Evolutionary conservation across 352 stramenopile genomes (phyloP), one percentile per base, ranked within the genome.

Genomic region (Phytophthora sansomeana): DNA sequence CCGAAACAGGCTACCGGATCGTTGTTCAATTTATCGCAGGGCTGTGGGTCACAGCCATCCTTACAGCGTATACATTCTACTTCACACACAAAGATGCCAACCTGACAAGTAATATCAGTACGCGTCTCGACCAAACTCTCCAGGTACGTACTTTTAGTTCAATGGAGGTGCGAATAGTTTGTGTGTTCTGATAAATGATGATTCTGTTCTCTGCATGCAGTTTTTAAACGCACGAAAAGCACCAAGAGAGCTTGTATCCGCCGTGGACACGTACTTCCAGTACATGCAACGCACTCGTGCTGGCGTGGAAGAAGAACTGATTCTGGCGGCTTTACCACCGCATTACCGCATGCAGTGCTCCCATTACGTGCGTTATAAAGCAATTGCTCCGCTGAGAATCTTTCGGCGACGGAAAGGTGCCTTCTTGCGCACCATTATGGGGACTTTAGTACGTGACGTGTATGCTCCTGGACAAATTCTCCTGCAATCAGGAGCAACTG

Each of bases 281-380:
- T 92, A 90, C 36, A 91, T 92, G 84, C 78, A 92, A 53, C 77
- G 80, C 1, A 90, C 82, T 1, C 78, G 84, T 3, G 85, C 75
- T 11, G 80, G 80, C 6, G 71, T 87, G 1, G 78, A 89, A 52
- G 80, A 89, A 50, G 73, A 83, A 14, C 28, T 81, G 5, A 78
- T 89, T 6, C 36, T 89, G 17, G 72, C 69, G 5, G 70, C 77
- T 5, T 43, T 89, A 17, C 80, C 80, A 14, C 55, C 64, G 0
- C 80, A 89, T 63, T 89, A 89, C 69, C 78, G 72, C 8, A 71
- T 48, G 0, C 75, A 85, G 36, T 87, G 80, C 58, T 78, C 71
- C 7, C 75, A 84, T 26, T 89, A 81, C 51, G 55, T 89, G 30
- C 78, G 73, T 21, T 83, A 78, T 52, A 84, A 85, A 56, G 76